These are phyloP conservation scores for Magnusiomyces clavatus DNA, from an alignment of 1,139 yeast species.

Conservation along the genomic window DNA sequence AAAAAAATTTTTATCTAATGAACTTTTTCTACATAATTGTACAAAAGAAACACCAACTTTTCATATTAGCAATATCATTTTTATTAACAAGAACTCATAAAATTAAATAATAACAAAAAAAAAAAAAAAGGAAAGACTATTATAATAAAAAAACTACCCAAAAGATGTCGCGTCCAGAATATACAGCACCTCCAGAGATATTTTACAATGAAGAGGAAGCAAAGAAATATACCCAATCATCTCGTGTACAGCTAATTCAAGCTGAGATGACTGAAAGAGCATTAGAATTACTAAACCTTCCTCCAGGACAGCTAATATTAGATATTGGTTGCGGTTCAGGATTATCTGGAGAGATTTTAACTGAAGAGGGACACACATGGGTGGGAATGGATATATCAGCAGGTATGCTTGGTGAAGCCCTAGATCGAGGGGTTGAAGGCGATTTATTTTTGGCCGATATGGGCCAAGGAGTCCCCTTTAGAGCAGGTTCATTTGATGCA, in stretches of 20 bases:
- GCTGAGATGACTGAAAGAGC: slow-evolving; percentile 97
- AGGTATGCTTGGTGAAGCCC: slow-evolving; percentile 89
- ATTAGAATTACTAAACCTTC: slow-evolving; percentile 70
- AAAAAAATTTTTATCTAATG: too few species aligned
- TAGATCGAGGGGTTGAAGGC: slow-evolving; percentile 89
- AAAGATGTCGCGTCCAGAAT: slow-evolving; percentile 92
- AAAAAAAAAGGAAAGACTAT: not conserved
- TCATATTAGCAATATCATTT: too few species aligned
- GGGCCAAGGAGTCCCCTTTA: slow-evolving; percentile 89
- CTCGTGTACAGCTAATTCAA: slow-evolving; percentile 96
- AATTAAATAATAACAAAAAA: not conserved
- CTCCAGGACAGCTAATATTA: slow-evolving; percentile 58
- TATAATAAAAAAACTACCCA: not conserved
- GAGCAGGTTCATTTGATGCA: slow-evolving; percentile 96
- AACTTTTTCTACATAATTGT: too few species aligned
- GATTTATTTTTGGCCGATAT: slow-evolving; percentile 86
- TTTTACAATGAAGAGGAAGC: slow-evolving; percentile 90
- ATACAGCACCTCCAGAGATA: slow-evolving; percentile 94
- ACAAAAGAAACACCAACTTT: too few species aligned
- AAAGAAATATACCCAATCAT: slow-evolving; percentile 77
- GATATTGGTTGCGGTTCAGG: slow-evolving; percentile 99
- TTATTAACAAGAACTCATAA: too few species aligned
- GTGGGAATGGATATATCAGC: slow-evolving; percentile 96
- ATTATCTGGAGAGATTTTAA: slow-evolving; percentile 83
- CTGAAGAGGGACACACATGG: slow-evolving; percentile 94